These are phyloP conservation scores for Luffa aegyptiaca DNA, from an alignment of 306 rosid genomes.

Conservation along the genomic window DNA sequence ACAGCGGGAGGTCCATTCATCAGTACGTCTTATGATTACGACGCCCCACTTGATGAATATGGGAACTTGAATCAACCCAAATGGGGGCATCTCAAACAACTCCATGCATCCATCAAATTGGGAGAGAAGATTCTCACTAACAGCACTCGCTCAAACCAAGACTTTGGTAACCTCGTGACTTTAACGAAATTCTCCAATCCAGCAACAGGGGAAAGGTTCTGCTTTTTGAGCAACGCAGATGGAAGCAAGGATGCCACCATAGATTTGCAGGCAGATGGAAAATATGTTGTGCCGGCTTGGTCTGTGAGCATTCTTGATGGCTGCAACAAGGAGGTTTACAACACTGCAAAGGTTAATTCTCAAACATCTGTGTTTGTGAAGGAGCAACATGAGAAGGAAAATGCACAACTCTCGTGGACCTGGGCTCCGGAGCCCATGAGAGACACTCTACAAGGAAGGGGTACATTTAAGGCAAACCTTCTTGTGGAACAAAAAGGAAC, in stretches of 20 bases:
- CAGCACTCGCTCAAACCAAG: slow-evolving; percentile 16
- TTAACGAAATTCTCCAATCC: slow-evolving; percentile 7
- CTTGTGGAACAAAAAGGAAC: slow-evolving; percentile 33
- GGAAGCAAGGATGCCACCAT: slow-evolving; percentile 27
- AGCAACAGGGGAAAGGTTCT: slow-evolving; percentile 22
- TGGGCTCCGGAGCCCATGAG: slow-evolving; percentile 37
- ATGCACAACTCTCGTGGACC: slow-evolving; percentile 21
- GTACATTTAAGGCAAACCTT: neutral
- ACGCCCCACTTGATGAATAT: slow-evolving; percentile 37
- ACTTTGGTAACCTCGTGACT: slow-evolving; percentile 21
- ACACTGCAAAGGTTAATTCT: slow-evolving; percentile 44
- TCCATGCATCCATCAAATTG: slow-evolving; percentile 31
- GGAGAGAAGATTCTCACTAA: slow-evolving; percentile 32
- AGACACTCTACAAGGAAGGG: slow-evolving; percentile 15
- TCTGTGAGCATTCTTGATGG: slow-evolving; percentile 34
- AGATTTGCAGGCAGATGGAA: slow-evolving; percentile 16
- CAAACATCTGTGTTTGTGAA: slow-evolving; percentile 40
- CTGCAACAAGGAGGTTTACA: slow-evolving; percentile 28
- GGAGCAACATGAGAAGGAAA: slow-evolving; percentile 16
- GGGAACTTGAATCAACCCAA: slow-evolving; percentile 43
- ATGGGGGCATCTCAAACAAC: slow-evolving; percentile 18
- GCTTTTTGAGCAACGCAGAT: slow-evolving; percentile 35
- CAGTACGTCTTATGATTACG: slow-evolving; percentile 36
- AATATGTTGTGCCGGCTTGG: neutral
- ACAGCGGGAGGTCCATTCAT: slow-evolving; percentile 45